Evolutionary conservation across 768 basidiomycete species (phyloP).

Genomic region (Pulveroboletus sp.): DNA sequence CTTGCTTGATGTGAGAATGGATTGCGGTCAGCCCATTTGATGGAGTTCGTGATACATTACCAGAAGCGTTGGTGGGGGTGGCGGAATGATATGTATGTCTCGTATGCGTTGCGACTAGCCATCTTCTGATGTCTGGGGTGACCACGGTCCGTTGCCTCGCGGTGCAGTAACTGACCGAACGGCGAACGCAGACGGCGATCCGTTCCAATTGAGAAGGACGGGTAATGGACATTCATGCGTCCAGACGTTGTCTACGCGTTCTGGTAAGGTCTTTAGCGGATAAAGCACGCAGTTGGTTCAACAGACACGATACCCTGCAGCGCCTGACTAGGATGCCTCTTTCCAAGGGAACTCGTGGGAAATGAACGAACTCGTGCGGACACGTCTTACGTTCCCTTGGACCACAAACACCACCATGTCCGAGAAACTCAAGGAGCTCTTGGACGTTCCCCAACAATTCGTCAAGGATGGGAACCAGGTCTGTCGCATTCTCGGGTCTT

Average conservation of each 20-base stretch:
- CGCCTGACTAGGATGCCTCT: background rate
- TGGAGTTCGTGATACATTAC: slow-evolving; percentile 9
- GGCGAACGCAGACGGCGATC: slow-evolving; percentile 23
- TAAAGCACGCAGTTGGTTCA: background rate
- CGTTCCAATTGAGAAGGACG: slow-evolving; percentile 33
- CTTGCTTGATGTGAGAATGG: slow-evolving; percentile 21
- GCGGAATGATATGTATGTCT: slow-evolving; percentile 2
- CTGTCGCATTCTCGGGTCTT: slow-evolving; percentile 15
- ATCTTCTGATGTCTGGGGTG: slow-evolving; percentile 18
- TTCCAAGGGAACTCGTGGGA: slow-evolving; percentile 25
- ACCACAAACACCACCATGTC: slow-evolving; percentile 55
- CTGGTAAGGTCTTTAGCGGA: slow-evolving; percentile 8
- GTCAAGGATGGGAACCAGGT: slow-evolving; percentile 92
- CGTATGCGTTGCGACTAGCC: slow-evolving; percentile 15
- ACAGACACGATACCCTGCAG: slow-evolving; percentile 14
- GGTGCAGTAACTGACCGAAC: slow-evolving; percentile 14
- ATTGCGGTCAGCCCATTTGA: slow-evolving; percentile 17
- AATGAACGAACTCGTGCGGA: slow-evolving; percentile 5
- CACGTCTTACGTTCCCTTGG: slow-evolving; percentile 27
- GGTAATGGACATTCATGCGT: slow-evolving; percentile 60
- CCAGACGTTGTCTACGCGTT: slow-evolving; percentile 14
- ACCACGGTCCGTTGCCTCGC: slow-evolving; percentile 6
- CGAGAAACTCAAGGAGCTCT: slow-evolving; percentile 85
- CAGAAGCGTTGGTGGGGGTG: background rate
- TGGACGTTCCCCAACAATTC: slow-evolving; percentile 90